A percentile compares a stretch with the other conserved stretches of the same genome.
These are phyloP conservation scores for Ascochyta viciae-villosae DNA, from an alignment of 2,329 filamentous ascomycete species.

Conservation along the genomic window DNA sequence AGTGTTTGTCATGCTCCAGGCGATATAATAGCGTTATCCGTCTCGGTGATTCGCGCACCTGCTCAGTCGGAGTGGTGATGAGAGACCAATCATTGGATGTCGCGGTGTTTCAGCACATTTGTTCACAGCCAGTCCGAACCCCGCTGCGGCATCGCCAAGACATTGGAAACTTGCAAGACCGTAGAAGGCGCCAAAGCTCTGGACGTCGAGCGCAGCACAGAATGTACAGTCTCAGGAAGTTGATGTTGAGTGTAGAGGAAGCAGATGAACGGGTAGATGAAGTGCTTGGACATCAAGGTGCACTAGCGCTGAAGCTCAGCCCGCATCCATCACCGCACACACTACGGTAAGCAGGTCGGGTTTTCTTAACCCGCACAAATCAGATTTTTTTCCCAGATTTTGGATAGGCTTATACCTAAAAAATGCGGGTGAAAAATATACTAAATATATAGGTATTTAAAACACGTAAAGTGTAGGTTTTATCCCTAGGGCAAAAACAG, in stretches of 20 bases:
- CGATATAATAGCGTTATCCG: neutral
- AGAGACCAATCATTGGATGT: slow-evolving; percentile 2
- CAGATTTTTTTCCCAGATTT: no score
- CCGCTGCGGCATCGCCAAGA: slow-evolving; percentile 6
- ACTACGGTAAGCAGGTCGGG: no score
- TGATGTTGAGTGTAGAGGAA: neutral
- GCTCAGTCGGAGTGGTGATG: neutral
- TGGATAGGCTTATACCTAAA: no score
- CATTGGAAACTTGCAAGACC: neutral
- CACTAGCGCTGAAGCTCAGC: slow-evolving; percentile 1
- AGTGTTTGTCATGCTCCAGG: slow-evolving; percentile 1
- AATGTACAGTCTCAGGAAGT: neutral
- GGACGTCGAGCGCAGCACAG: neutral
- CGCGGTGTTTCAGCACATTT: slow-evolving; percentile 6
- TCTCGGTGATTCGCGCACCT: slow-evolving; percentile 5
- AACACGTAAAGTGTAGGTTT: no score
- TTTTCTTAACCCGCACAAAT: no score
- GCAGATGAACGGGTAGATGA: neutral
- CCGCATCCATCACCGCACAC: no score
- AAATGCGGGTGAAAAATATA: no score
- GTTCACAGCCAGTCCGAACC: slow-evolving; percentile 4
- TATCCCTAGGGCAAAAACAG: no score
- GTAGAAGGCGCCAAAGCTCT: neutral
- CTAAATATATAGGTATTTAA: no score
- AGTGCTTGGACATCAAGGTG: slow-evolving; percentile 6